Percentiles rank a stretch among this genome's conserved stretches.
Evolutionary conservation across 1,139 yeast species (phyloP).

Genomic region (Sugiyamaella castrensis): DNA sequence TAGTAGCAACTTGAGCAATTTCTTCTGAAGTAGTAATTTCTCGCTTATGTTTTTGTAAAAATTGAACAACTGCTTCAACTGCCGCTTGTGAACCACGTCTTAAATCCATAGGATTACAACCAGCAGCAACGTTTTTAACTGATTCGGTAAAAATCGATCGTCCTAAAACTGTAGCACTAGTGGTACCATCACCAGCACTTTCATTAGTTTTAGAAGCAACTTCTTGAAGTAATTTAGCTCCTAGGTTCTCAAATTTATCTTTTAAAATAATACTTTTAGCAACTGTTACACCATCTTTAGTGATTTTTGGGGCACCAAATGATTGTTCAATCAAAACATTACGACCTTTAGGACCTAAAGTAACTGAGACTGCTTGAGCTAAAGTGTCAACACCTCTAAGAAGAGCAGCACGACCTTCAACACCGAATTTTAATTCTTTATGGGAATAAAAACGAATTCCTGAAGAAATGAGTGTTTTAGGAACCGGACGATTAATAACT

Average conservation of each 20-base stretch:
- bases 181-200: slow-evolving; percentile 99
- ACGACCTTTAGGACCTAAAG: slow-evolving; percentile 98
- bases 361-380: slow-evolving; percentile 96
- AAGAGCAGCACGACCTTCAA: slow-evolving; percentile 96
- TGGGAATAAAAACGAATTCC: slow-evolving; percentile 51
- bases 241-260: slow-evolving; percentile 95
- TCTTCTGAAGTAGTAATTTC: slow-evolving; percentile 97
- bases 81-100: slow-evolving; percentile 99
- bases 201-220: slow-evolving; percentile 98
- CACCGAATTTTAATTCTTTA: slow-evolving; percentile 97
- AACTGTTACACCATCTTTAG: slow-evolving; percentile 99
- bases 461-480: slow-evolving; percentile 22
- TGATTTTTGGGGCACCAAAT: slow-evolving; percentile 96
- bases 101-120: slow-evolving; percentile 99
- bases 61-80: slow-evolving; percentile 91
- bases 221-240: slow-evolving; percentile 94
- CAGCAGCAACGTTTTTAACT: slow-evolving; percentile 98
- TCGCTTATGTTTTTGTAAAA: slow-evolving; percentile 85
- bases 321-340: slow-evolving; percentile 96
- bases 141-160: slow-evolving; percentile 96
- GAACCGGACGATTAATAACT: slow-evolving; percentile 27
- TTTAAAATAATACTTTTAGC: slow-evolving; percentile 83
- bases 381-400: slow-evolving; percentile 93
- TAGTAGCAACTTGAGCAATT: slow-evolving; percentile 98
- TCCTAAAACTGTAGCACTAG: slow-evolving; percentile 96